Evolutionary conservation across 106 monocot species (phyloP).

Genomic region (Acanthochlamys bracteata): DNA sequence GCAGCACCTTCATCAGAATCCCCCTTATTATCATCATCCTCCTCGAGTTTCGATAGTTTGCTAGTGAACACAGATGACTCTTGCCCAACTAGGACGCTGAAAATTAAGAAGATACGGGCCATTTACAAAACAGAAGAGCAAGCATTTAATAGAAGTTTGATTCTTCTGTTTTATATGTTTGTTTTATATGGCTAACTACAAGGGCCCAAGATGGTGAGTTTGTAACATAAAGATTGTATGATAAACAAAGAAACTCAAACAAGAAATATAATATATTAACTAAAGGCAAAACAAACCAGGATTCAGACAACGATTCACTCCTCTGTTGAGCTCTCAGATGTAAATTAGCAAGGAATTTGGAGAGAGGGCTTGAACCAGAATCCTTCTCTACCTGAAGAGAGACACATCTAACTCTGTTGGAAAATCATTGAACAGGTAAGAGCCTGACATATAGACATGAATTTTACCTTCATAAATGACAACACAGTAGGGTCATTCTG

Average conservation of each 20-base stretch:
- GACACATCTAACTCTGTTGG: background rate
- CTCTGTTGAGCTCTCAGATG: constrained; percentile 55
- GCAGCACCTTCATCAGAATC: constrained; percentile 32
- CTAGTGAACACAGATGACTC: constrained; percentile 50
- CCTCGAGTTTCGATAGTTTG: constrained; percentile 24
- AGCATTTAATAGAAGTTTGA: too few species aligned
- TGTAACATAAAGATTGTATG: too few species aligned
- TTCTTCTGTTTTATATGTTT: too few species aligned
- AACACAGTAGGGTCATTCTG: constrained; percentile 48
- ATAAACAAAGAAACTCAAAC: too few species aligned
- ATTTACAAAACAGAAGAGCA: too few species aligned
- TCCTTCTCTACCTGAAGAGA: constrained; percentile 70
- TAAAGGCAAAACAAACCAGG: constrained; percentile 36
- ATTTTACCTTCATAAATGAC: constrained; percentile 71
- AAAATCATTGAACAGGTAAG: background rate
- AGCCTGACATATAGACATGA: too few species aligned
- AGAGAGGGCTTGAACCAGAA: constrained; percentile 53
- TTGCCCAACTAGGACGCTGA: constrained; percentile 67
- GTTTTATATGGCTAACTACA: too few species aligned
- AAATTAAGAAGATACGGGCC: constrained; percentile 8
- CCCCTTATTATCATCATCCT: constrained; percentile 20
- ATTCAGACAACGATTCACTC: constrained; percentile 58
- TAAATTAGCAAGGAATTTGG: constrained; percentile 47
- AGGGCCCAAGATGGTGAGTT: background rate
- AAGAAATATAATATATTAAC: background rate